Base-by-base conservation (phyloP, 768 basidiomycete genomes). In the Suillus clintonianus region DNA sequence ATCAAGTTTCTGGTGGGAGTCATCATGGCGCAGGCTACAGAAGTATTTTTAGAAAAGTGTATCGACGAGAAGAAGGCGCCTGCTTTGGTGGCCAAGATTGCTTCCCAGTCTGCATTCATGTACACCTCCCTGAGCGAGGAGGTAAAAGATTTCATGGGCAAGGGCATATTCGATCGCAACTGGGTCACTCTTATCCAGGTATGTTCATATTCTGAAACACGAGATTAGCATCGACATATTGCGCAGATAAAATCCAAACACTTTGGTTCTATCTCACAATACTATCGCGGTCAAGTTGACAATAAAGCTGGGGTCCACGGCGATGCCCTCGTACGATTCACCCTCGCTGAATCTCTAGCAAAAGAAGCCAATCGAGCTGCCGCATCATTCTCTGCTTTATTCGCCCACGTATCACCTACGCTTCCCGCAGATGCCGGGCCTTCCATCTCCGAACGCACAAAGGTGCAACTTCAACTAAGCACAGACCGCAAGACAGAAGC, bases 21-120 rank as follows among this genome's bases (percentile, higher is more conserved):
- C 68, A 95, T 95, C 72, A 81, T 94, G 17, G 95, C 94, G 0
- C 97, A 99, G 77, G 95, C 96, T 0, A 95, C 93, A 0, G 97
- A 99, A 74, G 91, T 99, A 42, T 97, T 98, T 74, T 89, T 94
- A 69, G 97, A 99, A 80, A 97, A 96, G 72, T 91, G 91, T 71
- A 84, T 87, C n/a, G 89, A 92, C 30, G 95, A 96, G 83, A 96
- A 94, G 85, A 96, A 97, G 75, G 83, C 83, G 5, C 86, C 80
- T 64, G 83, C 88, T 0, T 82, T 99, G 42, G 83, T 96, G 3
- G 78, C 91, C 51, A 95, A 96, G 81, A 86, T 98, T 58, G 95
- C 87, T 0, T 84, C 90, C 22, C 94, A 97, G 71, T 85, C 91
- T 0, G 91, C 92, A 1, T 83, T 74, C 15, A 86, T 95, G 86